phyloP scores from a whole-genome alignment of 306 rosid genomes.

The Pterocarpus santalinus region DNA sequence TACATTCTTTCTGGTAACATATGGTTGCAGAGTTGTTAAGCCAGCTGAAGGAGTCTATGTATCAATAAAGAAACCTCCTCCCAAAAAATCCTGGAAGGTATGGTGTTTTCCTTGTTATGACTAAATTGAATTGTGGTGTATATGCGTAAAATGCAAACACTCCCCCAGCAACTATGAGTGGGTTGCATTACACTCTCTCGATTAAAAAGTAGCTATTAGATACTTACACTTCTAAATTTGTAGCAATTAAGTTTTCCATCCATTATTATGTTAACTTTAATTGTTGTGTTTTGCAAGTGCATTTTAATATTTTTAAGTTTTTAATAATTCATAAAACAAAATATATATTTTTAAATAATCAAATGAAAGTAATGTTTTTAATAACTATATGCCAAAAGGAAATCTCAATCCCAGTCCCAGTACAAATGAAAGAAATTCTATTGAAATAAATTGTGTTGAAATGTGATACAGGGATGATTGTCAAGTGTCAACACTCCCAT shows the following conservation, averaged over 20 bases:
- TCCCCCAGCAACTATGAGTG: neutral
- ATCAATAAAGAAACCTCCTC: constrained; percentile 90
- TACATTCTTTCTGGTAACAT: constrained; percentile 45
- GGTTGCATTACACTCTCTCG: neutral
- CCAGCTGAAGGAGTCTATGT: constrained; percentile 81
- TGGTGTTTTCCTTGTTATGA: constrained; percentile 33
- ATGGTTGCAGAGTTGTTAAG: constrained; percentile 79
- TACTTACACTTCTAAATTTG: neutral
- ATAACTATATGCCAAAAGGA: neutral
- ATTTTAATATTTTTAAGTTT: neutral
- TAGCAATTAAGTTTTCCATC: neutral
- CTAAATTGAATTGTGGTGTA: constrained; percentile 23
- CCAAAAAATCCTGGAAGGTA: constrained; percentile 89
- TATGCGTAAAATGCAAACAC: neutral
- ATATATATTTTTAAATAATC: neutral
- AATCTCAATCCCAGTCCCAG: neutral
- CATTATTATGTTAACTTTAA: neutral
- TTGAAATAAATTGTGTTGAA: neutral
- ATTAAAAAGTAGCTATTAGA: neutral
- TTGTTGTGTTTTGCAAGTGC: neutral
- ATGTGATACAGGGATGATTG: neutral
- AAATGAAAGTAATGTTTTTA: neutral
- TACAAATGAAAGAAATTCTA: neutral
- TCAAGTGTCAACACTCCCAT: neutral
- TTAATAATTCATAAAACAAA: neutral